Conservation (phyloP, 73 alveolate genomes). For the Stentor roeselii region DNA sequence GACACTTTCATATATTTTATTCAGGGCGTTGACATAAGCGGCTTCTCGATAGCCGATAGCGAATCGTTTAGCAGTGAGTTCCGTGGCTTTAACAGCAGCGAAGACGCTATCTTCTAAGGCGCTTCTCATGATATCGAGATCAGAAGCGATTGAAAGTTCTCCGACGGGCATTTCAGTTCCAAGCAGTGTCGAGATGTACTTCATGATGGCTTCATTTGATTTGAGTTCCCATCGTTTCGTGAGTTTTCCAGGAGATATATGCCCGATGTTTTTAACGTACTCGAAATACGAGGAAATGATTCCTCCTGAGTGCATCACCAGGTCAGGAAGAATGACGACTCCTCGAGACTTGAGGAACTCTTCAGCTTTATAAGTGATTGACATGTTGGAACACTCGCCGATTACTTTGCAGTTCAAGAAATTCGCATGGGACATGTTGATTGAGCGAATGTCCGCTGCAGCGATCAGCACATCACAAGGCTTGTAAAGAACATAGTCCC, state of each 20-base stretch:
- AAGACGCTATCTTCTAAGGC: slow-evolving; percentile 66
- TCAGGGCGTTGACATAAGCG: slow-evolving; percentile 51
- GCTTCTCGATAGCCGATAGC: slow-evolving; percentile 50
- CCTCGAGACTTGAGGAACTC: slow-evolving; percentile 65
- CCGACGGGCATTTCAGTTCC: slow-evolving; percentile 29
- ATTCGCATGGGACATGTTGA: slow-evolving; percentile 68
- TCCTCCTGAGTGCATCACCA: slow-evolving; percentile 83
- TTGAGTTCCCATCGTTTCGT: slow-evolving; percentile 65
- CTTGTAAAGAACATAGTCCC: slow-evolving; percentile 52
- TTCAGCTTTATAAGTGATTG: slow-evolving; percentile 72
- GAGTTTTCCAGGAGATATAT: slow-evolving; percentile 74
- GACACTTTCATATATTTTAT: slow-evolving; percentile 36
- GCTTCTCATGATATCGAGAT: slow-evolving; percentile 55
- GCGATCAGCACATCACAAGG: slow-evolving; percentile 84
- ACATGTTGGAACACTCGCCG: slow-evolving; percentile 86
- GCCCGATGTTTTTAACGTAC: slow-evolving; percentile 85
- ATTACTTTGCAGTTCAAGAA: slow-evolving; percentile 73
- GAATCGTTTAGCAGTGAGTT: slow-evolving; percentile 14
- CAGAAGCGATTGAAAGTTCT: slow-evolving; percentile 45
- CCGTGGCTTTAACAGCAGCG: slow-evolving; percentile 37
- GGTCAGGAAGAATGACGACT: slow-evolving; percentile 76
- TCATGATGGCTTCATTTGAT: slow-evolving; percentile 34
- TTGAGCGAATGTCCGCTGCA: slow-evolving; percentile 78
- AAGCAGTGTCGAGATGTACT: slow-evolving; percentile 22
- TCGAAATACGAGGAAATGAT: slow-evolving; percentile 86